These are phyloP conservation scores for Panicum virgatum DNA, from an alignment of 202 grass and related monocot species.

Conservation along the genomic window DNA sequence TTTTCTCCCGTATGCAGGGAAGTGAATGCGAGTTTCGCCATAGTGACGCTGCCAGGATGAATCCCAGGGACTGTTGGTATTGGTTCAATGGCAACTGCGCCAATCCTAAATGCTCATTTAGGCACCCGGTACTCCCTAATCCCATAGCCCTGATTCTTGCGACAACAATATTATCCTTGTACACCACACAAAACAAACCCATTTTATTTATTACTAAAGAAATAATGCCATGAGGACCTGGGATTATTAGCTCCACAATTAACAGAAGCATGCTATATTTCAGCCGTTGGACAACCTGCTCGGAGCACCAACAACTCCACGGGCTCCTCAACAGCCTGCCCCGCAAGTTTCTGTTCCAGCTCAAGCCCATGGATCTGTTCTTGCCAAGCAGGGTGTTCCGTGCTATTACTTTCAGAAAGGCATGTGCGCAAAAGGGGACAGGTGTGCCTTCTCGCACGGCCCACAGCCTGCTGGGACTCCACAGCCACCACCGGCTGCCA, in stretches of 20 bases:
- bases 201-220: neutral
- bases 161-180: neutral
- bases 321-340: constrained; percentile 35
- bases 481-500: constrained; percentile 11
- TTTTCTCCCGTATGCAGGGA: constrained; percentile 39
- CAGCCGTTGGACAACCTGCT: constrained; percentile 56
- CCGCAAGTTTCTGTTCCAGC: constrained; percentile 25
- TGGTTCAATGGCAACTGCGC: constrained; percentile 74
- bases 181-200: neutral
- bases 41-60: constrained; percentile 71
- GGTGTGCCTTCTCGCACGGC: constrained; percentile 55
- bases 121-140: constrained; percentile 61
- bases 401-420: constrained; percentile 81
- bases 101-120: constrained; percentile 78
- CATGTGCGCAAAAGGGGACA: constrained; percentile 63
- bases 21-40: constrained; percentile 72
- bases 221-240: neutral
- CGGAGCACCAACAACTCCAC: constrained; percentile 37
- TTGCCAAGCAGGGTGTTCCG: constrained; percentile 51
- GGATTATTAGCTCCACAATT: neutral
- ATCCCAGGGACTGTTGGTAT: constrained; percentile 87
- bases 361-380: constrained; percentile 20
- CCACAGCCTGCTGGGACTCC: constrained; percentile 40
- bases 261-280: neutral
- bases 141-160: too few relatives aligned